Evolutionary conservation across 768 basidiomycete genomes (phyloP), one percentile per base, ranked within the genome.

Genomic region (Fomitopsis serialis): DNA sequence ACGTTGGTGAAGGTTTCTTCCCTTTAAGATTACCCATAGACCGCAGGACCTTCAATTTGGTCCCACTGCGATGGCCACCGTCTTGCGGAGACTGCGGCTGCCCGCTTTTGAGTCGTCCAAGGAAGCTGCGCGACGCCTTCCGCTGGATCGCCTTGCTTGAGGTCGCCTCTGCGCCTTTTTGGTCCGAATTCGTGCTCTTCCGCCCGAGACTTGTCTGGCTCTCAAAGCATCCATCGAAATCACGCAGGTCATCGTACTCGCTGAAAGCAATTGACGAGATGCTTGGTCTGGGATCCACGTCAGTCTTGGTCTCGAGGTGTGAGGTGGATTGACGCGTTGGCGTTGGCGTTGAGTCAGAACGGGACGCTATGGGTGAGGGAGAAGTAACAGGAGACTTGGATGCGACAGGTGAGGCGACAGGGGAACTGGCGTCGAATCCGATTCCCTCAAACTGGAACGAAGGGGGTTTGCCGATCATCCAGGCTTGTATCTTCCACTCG

Each of bases 401-500:
- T 25, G 50, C 48, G 22, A 42, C 9, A 17, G 59, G 55, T 8
- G 62, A 52, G 13, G 58, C 40, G 7, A 58, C 46, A 12, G 68
- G 49, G 8, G 68, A 63, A 17, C 69, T 66, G 19, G 80, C 81
- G 42, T 82, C 82, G 63, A 88, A 92, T 19, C 89, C 92, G 63
- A 97, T 94, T 27, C 91, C 92, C 61, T 90, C 80, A 62, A 85
- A 92, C 1, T 87, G 78, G 40, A 92, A 75, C 1, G 86, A 84
- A 10, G 94, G 95, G 17, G 92, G 91, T 63, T 98, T 98, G 58
- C 96, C 97, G 27, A 99, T 81, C 85, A 92, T 91, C 91, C 95
- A 98, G 0, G 91, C 89, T 64, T 97, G 93, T 43, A 98, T 76
- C 68, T 89, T 92, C 94, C 94, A 98, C 65, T 99, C 96, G 0